Evolutionary conservation across 2,329 filamentous ascomycete genomes (phyloP).

Genomic region (Monilinia laxa): DNA sequence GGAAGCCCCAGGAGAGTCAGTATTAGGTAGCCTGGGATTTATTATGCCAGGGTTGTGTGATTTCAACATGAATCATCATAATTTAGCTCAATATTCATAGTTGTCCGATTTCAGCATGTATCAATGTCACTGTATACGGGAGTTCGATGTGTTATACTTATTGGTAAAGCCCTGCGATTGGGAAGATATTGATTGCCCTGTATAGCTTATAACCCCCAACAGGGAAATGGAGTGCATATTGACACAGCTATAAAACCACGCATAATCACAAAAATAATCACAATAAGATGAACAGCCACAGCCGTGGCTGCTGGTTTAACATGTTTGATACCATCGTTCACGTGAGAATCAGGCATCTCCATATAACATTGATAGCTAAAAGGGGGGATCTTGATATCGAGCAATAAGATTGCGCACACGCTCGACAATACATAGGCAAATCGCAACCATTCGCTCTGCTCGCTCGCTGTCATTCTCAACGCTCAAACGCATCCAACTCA

Average conservation of each 20-base stretch:
- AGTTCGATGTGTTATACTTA: no score
- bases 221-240: no score
- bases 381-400: slow-evolving; percentile 10
- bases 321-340: slow-evolving; percentile 3
- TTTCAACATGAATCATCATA: no score
- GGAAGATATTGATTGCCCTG: no score
- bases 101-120: no score
- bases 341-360: neutral
- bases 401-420: neutral
- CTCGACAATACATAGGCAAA: neutral
- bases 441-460: slow-evolving; percentile 3
- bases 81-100: no score
- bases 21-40: no score
- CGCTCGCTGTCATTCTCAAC: neutral
- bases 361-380: slow-evolving; percentile 10
- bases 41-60: no score
- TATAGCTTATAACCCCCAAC: no score
- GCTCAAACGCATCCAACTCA: slow-evolving; percentile 10
- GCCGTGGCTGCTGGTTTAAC: neutral
- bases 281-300: neutral
- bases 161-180: no score
- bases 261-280: neutral
- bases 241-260: neutral
- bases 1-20: no score
- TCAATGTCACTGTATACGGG: no score